These are phyloP conservation scores for Scolecobasidium constrictum DNA, from an alignment of 2,329 filamentous ascomycete species.

Conservation along the genomic window DNA sequence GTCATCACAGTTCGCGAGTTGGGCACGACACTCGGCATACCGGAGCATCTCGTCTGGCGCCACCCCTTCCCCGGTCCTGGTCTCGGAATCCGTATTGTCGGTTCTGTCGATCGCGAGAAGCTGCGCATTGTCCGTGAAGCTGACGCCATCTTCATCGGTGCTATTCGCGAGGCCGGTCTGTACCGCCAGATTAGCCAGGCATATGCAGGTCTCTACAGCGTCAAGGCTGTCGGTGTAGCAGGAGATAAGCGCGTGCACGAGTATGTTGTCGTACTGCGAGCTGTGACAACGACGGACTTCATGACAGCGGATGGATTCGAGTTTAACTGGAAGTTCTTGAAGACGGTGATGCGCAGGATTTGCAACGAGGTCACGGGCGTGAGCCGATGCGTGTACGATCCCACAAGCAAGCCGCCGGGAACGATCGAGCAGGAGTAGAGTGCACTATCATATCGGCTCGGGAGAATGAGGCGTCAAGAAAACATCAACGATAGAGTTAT, in stretches of 20 bases:
- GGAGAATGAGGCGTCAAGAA: too few relatives aligned
- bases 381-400: constrained; percentile 58
- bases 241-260: constrained; percentile 60
- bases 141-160: constrained; percentile 66
- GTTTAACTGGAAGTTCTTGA: constrained; percentile 55
- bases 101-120: constrained; percentile 70
- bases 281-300: constrained; percentile 55
- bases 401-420: constrained; percentile 56
- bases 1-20: constrained; percentile 45
- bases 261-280: constrained; percentile 50
- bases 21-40: constrained; percentile 59
- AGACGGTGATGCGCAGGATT: constrained; percentile 54
- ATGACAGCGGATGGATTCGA: constrained; percentile 66
- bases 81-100: constrained; percentile 69
- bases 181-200: constrained; percentile 64
- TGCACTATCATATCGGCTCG: too few relatives aligned
- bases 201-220: constrained; percentile 56
- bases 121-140: constrained; percentile 71
- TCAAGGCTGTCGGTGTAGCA: constrained; percentile 56
- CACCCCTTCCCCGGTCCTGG: constrained; percentile 70
- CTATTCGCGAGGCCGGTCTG: constrained; percentile 61
- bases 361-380: constrained; percentile 68
- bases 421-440: constrained; percentile 63
- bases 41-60: constrained; percentile 64
- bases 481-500: too few relatives aligned